Percentiles rank a stretch among this genome's conserved stretches.
phyloP scores from a whole-genome alignment of 768 basidiomycete genomes.

The Russula earlei region DNA sequence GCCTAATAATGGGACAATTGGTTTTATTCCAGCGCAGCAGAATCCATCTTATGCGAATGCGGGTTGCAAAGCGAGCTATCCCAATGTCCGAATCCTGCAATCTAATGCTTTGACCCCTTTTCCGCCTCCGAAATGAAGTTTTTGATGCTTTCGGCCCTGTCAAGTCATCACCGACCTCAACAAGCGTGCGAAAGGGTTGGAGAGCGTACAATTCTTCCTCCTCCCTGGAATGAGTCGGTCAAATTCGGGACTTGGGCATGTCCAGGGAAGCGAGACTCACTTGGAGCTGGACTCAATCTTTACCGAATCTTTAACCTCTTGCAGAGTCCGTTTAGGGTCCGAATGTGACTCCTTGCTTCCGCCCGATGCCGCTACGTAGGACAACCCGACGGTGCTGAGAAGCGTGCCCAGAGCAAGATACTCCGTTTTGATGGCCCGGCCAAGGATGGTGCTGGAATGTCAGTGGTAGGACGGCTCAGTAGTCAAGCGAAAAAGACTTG shows the following conservation, averaged over 20 bases:
- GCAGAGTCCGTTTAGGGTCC: constrained; percentile 31
- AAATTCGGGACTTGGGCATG: not conserved
- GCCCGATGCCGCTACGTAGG: constrained; percentile 45
- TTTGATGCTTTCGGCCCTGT: constrained; percentile 59
- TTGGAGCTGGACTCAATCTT: constrained; percentile 58
- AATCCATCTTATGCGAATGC: not conserved
- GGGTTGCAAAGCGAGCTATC: not conserved
- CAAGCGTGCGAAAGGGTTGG: constrained; percentile 1
- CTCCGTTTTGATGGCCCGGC: constrained; percentile 75
- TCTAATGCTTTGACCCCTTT: constrained; percentile 48
- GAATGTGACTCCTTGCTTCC: constrained; percentile 42
- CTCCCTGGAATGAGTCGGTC: constrained; percentile 39
- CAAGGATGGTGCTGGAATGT: constrained; percentile 54
- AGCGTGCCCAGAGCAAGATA: constrained; percentile 68
- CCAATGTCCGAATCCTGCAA: constrained; percentile 26
- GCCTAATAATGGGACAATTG: not conserved
- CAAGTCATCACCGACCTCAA: constrained; percentile 31
- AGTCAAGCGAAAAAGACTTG: constrained; percentile 22
- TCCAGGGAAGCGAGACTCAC: constrained; percentile 32
- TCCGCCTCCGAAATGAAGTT: constrained; percentile 78
- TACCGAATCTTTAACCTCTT: constrained; percentile 51
- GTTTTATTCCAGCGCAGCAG: not conserved
- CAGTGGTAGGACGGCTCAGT: not conserved
- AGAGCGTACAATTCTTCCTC: constrained; percentile 75
- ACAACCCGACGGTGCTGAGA: constrained; percentile 42